Percentiles rank a stretch among this genome's conserved stretches.
Conservation (phyloP, 2,329 filamentous ascomycete species). For the Pleomassaria siparia region DNA sequence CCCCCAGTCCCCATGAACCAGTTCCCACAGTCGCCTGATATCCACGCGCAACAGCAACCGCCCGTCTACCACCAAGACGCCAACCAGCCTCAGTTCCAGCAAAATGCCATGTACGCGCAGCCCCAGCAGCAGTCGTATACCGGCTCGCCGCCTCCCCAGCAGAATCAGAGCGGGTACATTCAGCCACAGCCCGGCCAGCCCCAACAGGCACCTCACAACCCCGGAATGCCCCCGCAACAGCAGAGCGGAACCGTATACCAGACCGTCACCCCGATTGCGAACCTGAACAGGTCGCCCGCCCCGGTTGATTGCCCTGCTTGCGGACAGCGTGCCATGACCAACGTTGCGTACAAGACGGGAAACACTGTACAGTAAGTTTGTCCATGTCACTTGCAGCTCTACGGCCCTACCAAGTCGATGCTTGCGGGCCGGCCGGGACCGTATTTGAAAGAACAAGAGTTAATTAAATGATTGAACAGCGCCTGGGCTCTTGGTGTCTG, state of each 20-base stretch:
- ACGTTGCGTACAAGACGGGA: conserved; percentile 35
- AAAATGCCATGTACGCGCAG: conserved; percentile 22
- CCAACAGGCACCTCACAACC: conserved; percentile 17
- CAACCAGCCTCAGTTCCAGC: conserved; percentile 23
- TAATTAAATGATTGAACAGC: conserved; percentile 36
- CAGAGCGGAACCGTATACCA: conserved; percentile 38
- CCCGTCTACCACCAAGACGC: conserved; percentile 40
- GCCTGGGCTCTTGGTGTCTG: conserved; percentile 51
- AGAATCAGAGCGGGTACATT: conserved; percentile 23
- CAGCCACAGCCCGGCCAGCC: conserved; percentile 19
- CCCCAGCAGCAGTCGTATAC: conserved; percentile 17
- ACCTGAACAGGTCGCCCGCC: conserved; percentile 37
- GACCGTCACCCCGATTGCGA: conserved; percentile 38
- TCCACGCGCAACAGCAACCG: conserved; percentile 28
- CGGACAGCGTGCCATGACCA: conserved; percentile 45
- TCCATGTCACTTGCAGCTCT: background rate
- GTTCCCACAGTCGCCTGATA: conserved; percentile 36
- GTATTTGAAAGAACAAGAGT: conserved; percentile 1
- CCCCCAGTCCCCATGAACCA: conserved; percentile 40
- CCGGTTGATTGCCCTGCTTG: conserved; percentile 54
- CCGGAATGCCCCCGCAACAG: conserved; percentile 35
- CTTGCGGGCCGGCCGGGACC: background rate
- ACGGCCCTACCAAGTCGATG: background rate
- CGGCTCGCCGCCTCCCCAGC: conserved; percentile 27
- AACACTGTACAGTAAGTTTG: conserved; percentile 46